A percentile compares a stretch with the other conserved stretches of the same genome.
Conservation (phyloP, 2,329 filamentous ascomycete species). For the Diaporthe longicolla region DNA sequence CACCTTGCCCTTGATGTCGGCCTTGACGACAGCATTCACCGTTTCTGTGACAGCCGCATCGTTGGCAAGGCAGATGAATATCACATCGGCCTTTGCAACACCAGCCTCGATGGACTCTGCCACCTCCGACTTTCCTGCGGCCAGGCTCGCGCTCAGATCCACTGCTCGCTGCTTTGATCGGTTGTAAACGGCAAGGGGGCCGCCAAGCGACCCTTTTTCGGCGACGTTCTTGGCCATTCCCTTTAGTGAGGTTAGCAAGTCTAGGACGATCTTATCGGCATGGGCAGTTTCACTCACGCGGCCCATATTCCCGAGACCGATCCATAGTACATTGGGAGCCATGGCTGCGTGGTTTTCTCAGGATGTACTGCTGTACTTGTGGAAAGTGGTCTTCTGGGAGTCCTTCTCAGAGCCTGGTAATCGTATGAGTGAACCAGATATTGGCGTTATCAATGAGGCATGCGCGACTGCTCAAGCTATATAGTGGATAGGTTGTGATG, state of each 20-base stretch:
- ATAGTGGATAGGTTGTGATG: neutral
- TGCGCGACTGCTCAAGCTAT: neutral
- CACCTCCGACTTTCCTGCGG: slow-evolving; percentile 73
- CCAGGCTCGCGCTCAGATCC: slow-evolving; percentile 73
- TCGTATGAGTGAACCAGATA: neutral
- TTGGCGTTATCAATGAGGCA: neutral
- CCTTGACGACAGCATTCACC: slow-evolving; percentile 69
- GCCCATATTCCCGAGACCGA: slow-evolving; percentile 92
- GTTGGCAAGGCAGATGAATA: slow-evolving; percentile 86
- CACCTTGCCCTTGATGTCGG: slow-evolving; percentile 77
- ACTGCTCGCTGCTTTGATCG: slow-evolving; percentile 77
- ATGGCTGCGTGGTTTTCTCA: slow-evolving; percentile 53
- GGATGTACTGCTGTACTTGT: neutral
- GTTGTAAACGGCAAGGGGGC: slow-evolving; percentile 85
- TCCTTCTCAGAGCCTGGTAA: neutral
- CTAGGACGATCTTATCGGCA: neutral
- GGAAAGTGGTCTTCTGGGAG: no score
- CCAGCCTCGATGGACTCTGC: slow-evolving; percentile 75
- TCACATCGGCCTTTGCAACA: slow-evolving; percentile 78
- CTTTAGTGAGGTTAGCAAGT: slow-evolving; percentile 56
- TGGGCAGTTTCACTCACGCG: slow-evolving; percentile 67
- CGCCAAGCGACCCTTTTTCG: slow-evolving; percentile 79
- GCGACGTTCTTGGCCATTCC: slow-evolving; percentile 89
- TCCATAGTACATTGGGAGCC: slow-evolving; percentile 78
- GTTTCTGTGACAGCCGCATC: slow-evolving; percentile 79